A percentile compares a stretch with the other conserved stretches of the same genome.
These are phyloP conservation scores for Leccinum arenicola DNA, from an alignment of 768 basidiomycete genomes.

Conservation along the genomic window DNA sequence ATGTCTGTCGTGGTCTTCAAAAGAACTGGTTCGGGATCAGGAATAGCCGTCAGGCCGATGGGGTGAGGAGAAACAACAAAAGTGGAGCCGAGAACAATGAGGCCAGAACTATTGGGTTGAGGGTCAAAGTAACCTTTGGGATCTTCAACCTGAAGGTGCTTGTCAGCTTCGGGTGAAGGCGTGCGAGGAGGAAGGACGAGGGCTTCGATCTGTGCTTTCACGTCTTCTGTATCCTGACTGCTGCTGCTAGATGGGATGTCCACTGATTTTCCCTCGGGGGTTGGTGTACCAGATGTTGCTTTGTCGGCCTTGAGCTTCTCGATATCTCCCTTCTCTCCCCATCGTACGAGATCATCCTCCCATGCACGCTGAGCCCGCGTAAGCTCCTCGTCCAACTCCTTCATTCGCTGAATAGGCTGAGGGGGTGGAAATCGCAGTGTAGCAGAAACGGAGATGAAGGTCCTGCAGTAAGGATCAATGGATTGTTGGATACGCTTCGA, in stretches of 20 bases:
- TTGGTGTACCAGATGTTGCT: slow-evolving; percentile 28
- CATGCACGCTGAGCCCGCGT: slow-evolving; percentile 66
- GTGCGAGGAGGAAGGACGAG: slow-evolving; percentile 39
- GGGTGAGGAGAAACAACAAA: slow-evolving; percentile 33
- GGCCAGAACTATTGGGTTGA: slow-evolving; percentile 28
- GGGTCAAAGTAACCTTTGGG: slow-evolving; percentile 44
- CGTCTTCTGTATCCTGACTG: slow-evolving; percentile 42
- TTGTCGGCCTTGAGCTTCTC: slow-evolving; percentile 17
- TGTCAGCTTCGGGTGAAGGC: slow-evolving; percentile 35
- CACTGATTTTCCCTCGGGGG: slow-evolving; percentile 23
- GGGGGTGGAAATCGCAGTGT: slow-evolving; percentile 92
- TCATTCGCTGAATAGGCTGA: slow-evolving; percentile 83
- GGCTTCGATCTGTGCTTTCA: slow-evolving; percentile 68
- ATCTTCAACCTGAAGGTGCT: slow-evolving; percentile 29
- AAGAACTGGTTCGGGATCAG: slow-evolving; percentile 39
- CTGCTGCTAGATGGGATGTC: slow-evolving; percentile 6
- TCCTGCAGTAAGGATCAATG: slow-evolving; percentile 78
- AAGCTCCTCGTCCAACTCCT: slow-evolving; percentile 81
- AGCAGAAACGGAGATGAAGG: slow-evolving; percentile 92
- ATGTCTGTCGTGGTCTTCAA: slow-evolving; percentile 71
- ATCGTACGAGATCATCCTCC: slow-evolving; percentile 82
- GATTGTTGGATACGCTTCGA: slow-evolving; percentile 78
- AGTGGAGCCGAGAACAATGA: slow-evolving; percentile 28
- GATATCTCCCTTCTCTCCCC: slow-evolving; percentile 58
- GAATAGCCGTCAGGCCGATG: slow-evolving; percentile 23